Evolutionary conservation across 441 rosid genomes (phyloP).

Genomic region (Theobroma grandiflorum): DNA sequence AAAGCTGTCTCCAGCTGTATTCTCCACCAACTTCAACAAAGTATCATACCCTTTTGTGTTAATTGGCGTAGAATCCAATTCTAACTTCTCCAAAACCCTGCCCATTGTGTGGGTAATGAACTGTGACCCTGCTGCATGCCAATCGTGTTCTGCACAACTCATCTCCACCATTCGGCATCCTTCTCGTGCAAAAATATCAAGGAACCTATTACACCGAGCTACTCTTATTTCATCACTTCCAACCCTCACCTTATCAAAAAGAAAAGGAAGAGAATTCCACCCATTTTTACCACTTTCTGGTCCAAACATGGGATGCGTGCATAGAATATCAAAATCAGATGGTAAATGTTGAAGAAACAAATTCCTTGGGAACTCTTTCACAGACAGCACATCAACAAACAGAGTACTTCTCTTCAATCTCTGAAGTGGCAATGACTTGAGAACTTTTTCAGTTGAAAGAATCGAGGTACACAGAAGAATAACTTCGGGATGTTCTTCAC

Average conservation of each 20-base stretch:
- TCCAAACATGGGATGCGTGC: conserved; percentile 85
- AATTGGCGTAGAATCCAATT: conserved; percentile 57
- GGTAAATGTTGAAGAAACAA: conserved; percentile 62
- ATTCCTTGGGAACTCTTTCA: conserved; percentile 75
- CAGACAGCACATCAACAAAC: conserved; percentile 81
- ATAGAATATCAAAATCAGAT: conserved; percentile 61
- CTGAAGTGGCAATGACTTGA: conserved; percentile 64
- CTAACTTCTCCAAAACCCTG: conserved; percentile 62
- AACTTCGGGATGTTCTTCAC: conserved; percentile 80
- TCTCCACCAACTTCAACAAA: conserved; percentile 66
- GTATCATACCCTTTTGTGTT: conserved; percentile 70
- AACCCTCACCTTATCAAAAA: conserved; percentile 71
- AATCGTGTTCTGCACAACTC: conserved; percentile 74
- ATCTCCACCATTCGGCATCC: conserved; percentile 76
- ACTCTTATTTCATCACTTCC: conserved; percentile 44
- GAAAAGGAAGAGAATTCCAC: conserved; percentile 61
- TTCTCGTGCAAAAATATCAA: conserved; percentile 63
- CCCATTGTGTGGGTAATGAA: conserved; percentile 78
- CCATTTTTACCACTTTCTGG: conserved; percentile 78
- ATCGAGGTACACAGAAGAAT: conserved; percentile 74
- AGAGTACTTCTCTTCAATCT: conserved; percentile 78
- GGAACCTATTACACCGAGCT: conserved; percentile 55
- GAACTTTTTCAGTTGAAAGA: conserved; percentile 69
- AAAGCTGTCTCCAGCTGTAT: conserved; percentile 69
- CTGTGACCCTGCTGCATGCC: conserved; percentile 76